These are phyloP conservation scores for Melanomma pulvis-pyrius DNA, from an alignment of 495 filamentous ascomycete genomes.

Conservation along the genomic window DNA sequence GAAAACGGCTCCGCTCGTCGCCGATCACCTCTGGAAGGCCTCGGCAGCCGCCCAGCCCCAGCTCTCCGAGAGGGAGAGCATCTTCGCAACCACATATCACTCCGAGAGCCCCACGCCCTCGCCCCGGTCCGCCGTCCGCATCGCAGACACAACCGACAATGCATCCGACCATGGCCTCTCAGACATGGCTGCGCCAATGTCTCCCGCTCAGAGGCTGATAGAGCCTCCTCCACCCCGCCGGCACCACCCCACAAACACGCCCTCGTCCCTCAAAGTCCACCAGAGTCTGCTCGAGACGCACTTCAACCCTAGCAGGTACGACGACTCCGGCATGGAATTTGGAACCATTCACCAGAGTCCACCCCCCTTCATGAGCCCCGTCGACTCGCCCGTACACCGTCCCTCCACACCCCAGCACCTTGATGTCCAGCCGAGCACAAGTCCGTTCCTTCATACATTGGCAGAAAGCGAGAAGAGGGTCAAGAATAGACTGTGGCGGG, in stretches of 20 bases:
- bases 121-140: constrained; percentile 34
- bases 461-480: constrained; percentile 36
- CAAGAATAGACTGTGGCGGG: constrained; percentile 47
- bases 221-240: constrained; percentile 25
- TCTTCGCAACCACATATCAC: constrained; percentile 65
- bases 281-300: constrained; percentile 27
- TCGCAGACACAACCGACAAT: constrained; percentile 23
- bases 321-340: constrained; percentile 16
- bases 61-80: constrained; percentile 64
- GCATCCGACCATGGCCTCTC: constrained; percentile 15
- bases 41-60: constrained; percentile 49
- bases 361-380: constrained; percentile 43
- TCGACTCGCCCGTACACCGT: constrained; percentile 33
- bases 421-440: background rate
- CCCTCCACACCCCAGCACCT: constrained; percentile 33
- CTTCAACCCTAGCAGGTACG: constrained; percentile 19
- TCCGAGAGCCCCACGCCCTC: constrained; percentile 57
- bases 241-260: constrained; percentile 3
- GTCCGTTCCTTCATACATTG: constrained; percentile 1
- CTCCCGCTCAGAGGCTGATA: constrained; percentile 15
- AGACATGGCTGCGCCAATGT: constrained; percentile 43
- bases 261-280: constrained; percentile 17
- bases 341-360: constrained; percentile 13
- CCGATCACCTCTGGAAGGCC: constrained; percentile 23
- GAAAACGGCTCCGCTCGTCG: constrained; percentile 32